Conservation (phyloP, 75 land plant species). For the Picea glauca region DNA sequence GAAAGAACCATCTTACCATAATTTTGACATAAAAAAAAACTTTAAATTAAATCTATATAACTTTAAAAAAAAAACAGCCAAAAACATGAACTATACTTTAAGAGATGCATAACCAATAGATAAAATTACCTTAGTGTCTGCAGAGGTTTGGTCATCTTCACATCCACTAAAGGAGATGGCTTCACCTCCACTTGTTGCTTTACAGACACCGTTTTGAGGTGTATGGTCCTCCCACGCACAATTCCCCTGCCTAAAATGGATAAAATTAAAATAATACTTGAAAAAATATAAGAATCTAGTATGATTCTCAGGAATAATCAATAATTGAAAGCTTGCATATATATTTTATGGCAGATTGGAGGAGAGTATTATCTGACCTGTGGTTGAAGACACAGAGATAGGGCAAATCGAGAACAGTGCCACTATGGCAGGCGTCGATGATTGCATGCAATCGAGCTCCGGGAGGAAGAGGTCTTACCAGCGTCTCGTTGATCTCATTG, state of each 20-base stretch:
- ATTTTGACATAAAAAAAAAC: too few species aligned
- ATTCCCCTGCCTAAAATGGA: background rate
- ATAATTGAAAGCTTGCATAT: too few species aligned
- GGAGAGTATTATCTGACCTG: too few species aligned
- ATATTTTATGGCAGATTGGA: too few species aligned
- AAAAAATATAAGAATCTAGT: background rate
- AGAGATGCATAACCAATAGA: background rate
- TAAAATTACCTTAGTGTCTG: slow-evolving; percentile 32
- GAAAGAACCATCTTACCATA: too few species aligned
- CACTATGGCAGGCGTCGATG: slow-evolving; percentile 75
- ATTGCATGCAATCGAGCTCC: slow-evolving; percentile 67
- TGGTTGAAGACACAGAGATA: slow-evolving; percentile 15
- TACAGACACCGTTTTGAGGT: slow-evolving; percentile 23
- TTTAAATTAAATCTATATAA: too few species aligned
- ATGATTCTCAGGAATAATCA: too few species aligned
- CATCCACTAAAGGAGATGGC: slow-evolving; percentile 41
- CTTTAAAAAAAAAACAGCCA: too few species aligned
- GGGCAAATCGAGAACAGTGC: slow-evolving; percentile 59
- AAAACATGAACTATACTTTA: background rate
- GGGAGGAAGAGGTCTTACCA: slow-evolving; percentile 40
- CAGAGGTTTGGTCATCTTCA: slow-evolving; percentile 42
- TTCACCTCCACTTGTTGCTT: slow-evolving; percentile 42
- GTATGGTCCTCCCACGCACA: slow-evolving; percentile 43
- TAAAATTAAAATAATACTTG: too few species aligned
- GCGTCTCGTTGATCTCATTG: slow-evolving; percentile 28